phyloP scores from a whole-genome alignment of 176 grass and related monocot genomes.

The Coix lacrymajobi region DNA sequence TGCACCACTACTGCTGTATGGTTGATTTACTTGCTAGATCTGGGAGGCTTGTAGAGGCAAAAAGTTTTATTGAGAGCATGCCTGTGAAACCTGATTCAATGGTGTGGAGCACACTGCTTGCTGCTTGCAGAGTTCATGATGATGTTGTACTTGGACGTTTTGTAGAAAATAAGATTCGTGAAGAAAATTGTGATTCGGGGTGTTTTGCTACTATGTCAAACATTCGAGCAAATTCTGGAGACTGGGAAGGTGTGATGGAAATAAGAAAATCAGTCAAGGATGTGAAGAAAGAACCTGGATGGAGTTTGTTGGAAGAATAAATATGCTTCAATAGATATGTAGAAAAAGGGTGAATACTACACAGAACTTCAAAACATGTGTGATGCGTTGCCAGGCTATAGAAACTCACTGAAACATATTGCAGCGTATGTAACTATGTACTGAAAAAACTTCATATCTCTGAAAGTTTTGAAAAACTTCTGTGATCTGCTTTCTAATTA shows the following conservation, averaged over 20 bases:
- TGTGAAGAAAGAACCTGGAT: constrained; percentile 60
- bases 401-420: neutral
- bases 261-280: constrained; percentile 63
- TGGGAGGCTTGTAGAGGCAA: constrained; percentile 56
- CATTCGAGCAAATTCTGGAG: constrained; percentile 54
- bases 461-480: neutral
- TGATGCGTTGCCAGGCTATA: neutral
- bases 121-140: constrained; percentile 70
- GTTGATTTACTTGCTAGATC: constrained; percentile 75
- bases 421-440: constrained; percentile 8
- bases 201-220: constrained; percentile 56
- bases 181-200: constrained; percentile 45
- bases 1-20: constrained; percentile 66
- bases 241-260: constrained; percentile 61
- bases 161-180: constrained; percentile 46
- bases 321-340: neutral
- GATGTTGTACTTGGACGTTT: constrained; percentile 52
- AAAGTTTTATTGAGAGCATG: constrained; percentile 58
- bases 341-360: neutral
- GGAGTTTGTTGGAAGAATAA: constrained; percentile 49
- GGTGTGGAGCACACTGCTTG: constrained; percentile 73
- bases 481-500: constrained; percentile 10
- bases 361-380: neutral
- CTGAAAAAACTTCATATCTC: neutral
- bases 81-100: constrained; percentile 52